Evolutionary conservation across 495 filamentous ascomycete genomes (phyloP).

Genomic region (Xylaria nigripes): DNA sequence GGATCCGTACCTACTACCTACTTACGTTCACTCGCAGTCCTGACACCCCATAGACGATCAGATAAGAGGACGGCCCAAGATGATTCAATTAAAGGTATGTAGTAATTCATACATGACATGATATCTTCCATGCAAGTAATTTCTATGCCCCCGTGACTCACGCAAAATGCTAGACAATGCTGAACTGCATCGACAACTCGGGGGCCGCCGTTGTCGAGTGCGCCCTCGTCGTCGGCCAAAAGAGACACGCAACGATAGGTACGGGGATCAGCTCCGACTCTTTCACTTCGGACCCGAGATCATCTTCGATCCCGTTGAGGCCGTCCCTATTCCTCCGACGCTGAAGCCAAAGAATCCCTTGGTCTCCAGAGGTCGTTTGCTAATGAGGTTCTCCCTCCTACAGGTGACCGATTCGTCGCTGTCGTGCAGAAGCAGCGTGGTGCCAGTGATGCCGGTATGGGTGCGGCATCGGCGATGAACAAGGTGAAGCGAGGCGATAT

Average conservation of each 20-base stretch:
- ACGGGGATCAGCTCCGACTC: conserved; percentile 21
- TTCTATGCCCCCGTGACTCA: no score
- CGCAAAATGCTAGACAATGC: conserved; percentile 64
- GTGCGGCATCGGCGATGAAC: conserved; percentile 58
- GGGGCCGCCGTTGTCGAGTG: conserved; percentile 97
- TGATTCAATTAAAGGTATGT: conserved; percentile 96
- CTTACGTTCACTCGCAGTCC: background rate
- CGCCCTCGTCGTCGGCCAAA: conserved; percentile 83
- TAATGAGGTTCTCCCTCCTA: background rate
- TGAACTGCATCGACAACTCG: conserved; percentile 99
- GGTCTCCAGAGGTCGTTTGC: background rate
- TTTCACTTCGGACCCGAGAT: background rate
- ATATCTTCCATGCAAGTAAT: no score
- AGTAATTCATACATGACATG: background rate
- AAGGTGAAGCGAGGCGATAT: conserved; percentile 97
- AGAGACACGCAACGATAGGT: conserved; percentile 86
- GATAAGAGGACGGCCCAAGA: conserved; percentile 44
- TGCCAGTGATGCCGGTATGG: conserved; percentile 43
- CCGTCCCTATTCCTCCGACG: background rate
- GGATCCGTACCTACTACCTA: no score
- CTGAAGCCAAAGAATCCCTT: background rate
- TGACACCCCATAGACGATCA: background rate
- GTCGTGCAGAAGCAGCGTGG: conserved; percentile 93
- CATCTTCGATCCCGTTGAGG: background rate
- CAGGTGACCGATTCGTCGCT: conserved; percentile 94